Percentiles rank a stretch among this genome's conserved stretches.
Conservation (phyloP, 225 moss, liverwort and hornwort species). For the Rhytidiadelphus loreus region DNA sequence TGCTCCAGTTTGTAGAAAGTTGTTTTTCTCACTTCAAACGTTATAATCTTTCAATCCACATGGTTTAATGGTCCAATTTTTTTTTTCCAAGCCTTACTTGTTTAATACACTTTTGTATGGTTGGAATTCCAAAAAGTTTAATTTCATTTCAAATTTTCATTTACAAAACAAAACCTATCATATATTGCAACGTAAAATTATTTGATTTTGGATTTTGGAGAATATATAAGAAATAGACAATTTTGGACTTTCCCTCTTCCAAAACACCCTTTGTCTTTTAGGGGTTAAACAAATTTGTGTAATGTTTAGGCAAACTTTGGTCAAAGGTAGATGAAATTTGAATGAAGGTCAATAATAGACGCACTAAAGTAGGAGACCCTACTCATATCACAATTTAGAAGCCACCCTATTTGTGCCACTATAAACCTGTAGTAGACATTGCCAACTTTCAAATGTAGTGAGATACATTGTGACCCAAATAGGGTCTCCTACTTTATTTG, state of each 20-base stretch:
- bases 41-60: neutral
- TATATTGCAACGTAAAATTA: too few relatives aligned
- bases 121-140: too few relatives aligned
- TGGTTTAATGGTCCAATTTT: neutral
- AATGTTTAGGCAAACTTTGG: neutral
- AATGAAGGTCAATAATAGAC: neutral
- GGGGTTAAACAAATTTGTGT: neutral
- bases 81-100: neutral
- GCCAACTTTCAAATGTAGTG: neutral
- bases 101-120: neutral
- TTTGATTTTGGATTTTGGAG: neutral
- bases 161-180: too few relatives aligned
- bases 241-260: rapidly evolving
- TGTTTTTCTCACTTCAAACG: neutral
- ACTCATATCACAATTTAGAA: too few relatives aligned
- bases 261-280: rapidly evolving
- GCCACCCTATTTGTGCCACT: neutral
- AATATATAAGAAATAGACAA: neutral
- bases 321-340: neutral
- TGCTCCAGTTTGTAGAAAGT: neutral
- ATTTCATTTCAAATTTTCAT: too few relatives aligned
- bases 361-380: neutral
- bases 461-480: neutral
- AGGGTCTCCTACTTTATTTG: neutral
- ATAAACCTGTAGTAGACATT: too few relatives aligned